Evolutionary conservation across 176 grass and related monocot species (phyloP), one percentile per base, ranked within the genome.

Genomic region (Bonia amplexicaulis): DNA sequence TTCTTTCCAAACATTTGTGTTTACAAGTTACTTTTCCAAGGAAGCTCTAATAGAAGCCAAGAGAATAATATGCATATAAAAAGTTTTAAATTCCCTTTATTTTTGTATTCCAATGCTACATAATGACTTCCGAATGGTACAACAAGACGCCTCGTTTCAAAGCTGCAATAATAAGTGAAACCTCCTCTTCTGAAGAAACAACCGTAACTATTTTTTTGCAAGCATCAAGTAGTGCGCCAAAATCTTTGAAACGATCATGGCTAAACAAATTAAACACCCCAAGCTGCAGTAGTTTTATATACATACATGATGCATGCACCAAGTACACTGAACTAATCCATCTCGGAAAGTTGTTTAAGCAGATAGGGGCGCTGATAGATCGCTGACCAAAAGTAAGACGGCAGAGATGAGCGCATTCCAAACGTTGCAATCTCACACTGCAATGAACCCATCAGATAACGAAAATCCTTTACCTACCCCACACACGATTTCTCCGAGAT

Each of bases 401-500:
- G 80, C 80, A 46, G 66, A 5, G 55, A 9, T 11, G 17, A 37
- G 19, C 29, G 25, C 44, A n/a, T n/a, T 85, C 63, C 83, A 85
- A 85, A 77, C 25, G 77, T 68, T 69, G 63, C 40, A 76, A 77
- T 77, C 73, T 27, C 48, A 46, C 39, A 67, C 51, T 42, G 6
- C 9, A 76, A 66, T 39, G 33, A 54, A 76, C 35, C 60, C 6
- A 22, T 11, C 20, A 45, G 2, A 44, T 23, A 3, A 71, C 46
- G 40, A 45, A 66, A 66, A 57, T 69, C 62, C 26, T 44, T 45
- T 15, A 15, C 35, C 72, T 77, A 45, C 35, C 62, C 22, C 73
- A 44, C 71, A 45, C 73, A 77, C 20, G 49, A 77, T 77, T 31
- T 57, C 45, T 55, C 48, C 46, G 31, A 85, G 82, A 69, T 69